Base-by-base conservation (phyloP, 257 asterid species). In the Plantago elongata region DNA sequence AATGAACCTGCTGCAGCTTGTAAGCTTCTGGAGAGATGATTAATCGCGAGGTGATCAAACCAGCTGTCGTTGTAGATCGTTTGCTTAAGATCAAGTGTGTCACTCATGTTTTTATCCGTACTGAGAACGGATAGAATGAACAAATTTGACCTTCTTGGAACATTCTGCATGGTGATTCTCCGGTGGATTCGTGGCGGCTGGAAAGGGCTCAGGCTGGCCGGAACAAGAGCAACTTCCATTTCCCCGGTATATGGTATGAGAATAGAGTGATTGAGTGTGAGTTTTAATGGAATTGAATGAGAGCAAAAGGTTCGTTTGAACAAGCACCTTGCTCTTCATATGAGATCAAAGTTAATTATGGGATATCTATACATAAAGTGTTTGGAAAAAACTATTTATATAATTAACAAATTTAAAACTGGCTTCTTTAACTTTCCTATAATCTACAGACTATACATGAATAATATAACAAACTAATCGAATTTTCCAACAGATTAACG, bases 31-130 rank as follows among this genome's bases (percentile, higher is more conserved):
- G 95, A 88, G 73, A 88, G 89, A 66, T 91, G 86, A 38, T 80
- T 78, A 65, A 88, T 88, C 72, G 95, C 97, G 29, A 79, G 67
- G 17, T 70, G 87, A 54, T 88, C 93, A 44, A 78, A 86, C 81
- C 82, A 91, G 68, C 63, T 83, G 59, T 91, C 98, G 8, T 68
- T 69, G 75, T 88, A 81, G 43, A 77, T 11, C 10, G 49, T 79
- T 38, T 13, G 72, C 56, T 64, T 38, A 15, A 37, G 22, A 18
- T 14, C 10, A 64, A 0, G 11, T 11, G 42, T 5, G 5, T 18
- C 17, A 11, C 62, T 58, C 6, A 60, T 55, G 16, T 45, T 61
- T 42, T 56, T 68, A 68, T 72, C 74, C 18, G 74, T 54, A 18
- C 59, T 30, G 59, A 79, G 51, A 11, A 57, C 77, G 13, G 84